Conservation (phyloP, 768 basidiomycete genomes). For the Vishniacozyma victoriae region DNA sequence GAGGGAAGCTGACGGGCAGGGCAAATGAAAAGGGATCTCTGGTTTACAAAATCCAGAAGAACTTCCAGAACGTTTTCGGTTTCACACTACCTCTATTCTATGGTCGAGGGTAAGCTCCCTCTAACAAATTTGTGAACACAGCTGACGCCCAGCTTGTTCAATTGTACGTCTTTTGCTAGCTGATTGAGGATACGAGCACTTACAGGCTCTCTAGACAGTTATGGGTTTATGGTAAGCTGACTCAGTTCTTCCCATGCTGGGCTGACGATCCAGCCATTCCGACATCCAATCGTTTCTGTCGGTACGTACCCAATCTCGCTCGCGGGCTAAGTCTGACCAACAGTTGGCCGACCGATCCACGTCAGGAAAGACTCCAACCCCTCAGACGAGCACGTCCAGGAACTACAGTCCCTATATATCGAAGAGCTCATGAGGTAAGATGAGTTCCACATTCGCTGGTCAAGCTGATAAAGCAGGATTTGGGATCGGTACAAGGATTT, state of each 20-base stretch:
- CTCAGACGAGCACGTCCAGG: conserved; percentile 68
- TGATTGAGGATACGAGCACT: background rate
- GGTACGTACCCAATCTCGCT: conserved; percentile 63
- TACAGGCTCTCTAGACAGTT: conserved; percentile 60
- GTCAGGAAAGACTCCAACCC: conserved; percentile 73
- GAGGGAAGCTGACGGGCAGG: conserved; percentile 9
- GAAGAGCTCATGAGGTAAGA: conserved; percentile 80
- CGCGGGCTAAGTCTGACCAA: background rate
- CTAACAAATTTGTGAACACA: background rate
- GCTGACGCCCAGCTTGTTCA: conserved; percentile 56
- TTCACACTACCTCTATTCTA: conserved; percentile 98
- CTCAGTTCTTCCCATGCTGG: background rate
- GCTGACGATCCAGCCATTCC: conserved; percentile 60
- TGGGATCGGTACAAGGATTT: conserved; percentile 95
- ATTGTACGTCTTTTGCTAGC: conserved; percentile 57
- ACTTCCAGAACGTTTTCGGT: conserved; percentile 85
- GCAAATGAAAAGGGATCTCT: conserved; percentile 86
- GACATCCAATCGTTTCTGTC: conserved; percentile 90
- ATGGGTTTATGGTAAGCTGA: conserved; percentile 64
- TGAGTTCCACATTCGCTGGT: background rate
- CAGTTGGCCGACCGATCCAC: conserved; percentile 85
- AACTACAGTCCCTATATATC: conserved; percentile 79
- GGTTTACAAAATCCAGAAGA: conserved; percentile 76
- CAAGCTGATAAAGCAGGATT: conserved; percentile 55
- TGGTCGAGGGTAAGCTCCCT: conserved; percentile 66